These are phyloP conservation scores for Capillidium rhysosporum DNA, from an alignment of 371 early-diverging fungal species.

Conservation along the genomic window DNA sequence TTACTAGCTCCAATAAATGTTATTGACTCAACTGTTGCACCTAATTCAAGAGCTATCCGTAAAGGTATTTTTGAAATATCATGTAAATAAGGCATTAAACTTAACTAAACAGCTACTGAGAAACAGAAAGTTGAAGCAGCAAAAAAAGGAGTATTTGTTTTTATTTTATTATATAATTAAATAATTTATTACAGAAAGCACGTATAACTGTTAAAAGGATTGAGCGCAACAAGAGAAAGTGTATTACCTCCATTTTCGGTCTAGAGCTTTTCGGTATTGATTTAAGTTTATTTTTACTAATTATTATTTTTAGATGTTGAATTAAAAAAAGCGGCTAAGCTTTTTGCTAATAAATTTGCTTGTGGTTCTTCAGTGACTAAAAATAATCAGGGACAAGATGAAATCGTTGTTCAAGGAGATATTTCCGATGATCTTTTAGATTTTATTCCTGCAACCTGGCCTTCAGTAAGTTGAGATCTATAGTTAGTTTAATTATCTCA, in stretches of 20 bases:
- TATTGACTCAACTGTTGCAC: conserved; percentile 11
- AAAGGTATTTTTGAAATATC: conserved; percentile 12
- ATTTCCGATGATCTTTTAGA: conserved; percentile 61
- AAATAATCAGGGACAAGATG: conserved; percentile 72
- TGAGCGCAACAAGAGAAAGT: conserved; percentile 80
- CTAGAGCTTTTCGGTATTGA: conserved; percentile 54
- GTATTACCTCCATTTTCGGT: conserved; percentile 54
- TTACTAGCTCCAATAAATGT: conserved; percentile 19
- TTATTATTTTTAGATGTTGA: conserved; percentile 43
- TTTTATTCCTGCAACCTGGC: conserved; percentile 35
- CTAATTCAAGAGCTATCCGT: conserved; percentile 14
- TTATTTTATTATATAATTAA: neutral
- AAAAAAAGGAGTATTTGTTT: conserved; percentile 40
- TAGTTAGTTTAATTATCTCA: too few relatives aligned
- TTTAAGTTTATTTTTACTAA: neutral
- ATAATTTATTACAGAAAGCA: conserved; percentile 1
- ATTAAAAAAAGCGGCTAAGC: conserved; percentile 83
- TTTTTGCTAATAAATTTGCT: conserved; percentile 80
- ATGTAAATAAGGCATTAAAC: neutral
- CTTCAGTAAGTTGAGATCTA: conserved; percentile 25
- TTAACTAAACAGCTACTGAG: conserved; percentile 22
- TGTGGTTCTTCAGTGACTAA: conserved; percentile 83
- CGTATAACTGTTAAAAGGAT: conserved; percentile 50
- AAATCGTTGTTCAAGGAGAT: conserved; percentile 88
- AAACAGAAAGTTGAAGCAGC: conserved; percentile 51